Evolutionary conservation across 2,329 filamentous ascomycete species (phyloP).

Genomic region (Cryphonectria radicalis): DNA sequence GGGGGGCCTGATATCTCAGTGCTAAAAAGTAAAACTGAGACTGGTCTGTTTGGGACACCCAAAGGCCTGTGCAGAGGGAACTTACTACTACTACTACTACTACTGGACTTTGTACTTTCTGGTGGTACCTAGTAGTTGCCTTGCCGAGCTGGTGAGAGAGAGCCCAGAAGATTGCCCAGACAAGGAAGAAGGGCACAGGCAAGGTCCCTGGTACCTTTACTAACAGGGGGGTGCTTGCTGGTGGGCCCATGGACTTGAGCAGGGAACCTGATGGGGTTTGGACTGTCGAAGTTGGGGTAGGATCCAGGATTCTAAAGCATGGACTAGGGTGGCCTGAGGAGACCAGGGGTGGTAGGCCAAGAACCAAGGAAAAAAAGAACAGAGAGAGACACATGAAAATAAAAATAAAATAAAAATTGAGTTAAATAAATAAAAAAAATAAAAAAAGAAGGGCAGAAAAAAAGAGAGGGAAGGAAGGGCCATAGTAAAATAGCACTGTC

Average conservation of each 20-base stretch:
- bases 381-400: neutral
- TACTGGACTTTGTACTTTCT: neutral
- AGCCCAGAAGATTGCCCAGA: neutral
- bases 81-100: neutral
- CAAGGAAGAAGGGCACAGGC: neutral
- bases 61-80: slow-evolving; percentile 1
- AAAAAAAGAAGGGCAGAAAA: neutral
- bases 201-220: slow-evolving; percentile 9
- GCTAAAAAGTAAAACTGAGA: neutral
- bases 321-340: slow-evolving; percentile 4
- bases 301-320: slow-evolving; percentile 10
- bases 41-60: neutral
- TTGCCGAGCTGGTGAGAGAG: neutral
- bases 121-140: neutral
- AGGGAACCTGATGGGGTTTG: slow-evolving; percentile 9
- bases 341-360: neutral
- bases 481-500: slow-evolving; percentile 7
- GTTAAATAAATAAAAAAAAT: neutral
- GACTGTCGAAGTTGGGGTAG: neutral
- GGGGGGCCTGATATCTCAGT: neutral
- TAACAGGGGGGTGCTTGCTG: neutral
- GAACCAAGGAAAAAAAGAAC: neutral
- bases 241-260: neutral
- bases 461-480: too few species aligned
- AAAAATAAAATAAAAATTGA: neutral